Evolutionary conservation across 1,139 yeast species (phyloP).

Genomic region (Protomyces gravidus): DNA sequence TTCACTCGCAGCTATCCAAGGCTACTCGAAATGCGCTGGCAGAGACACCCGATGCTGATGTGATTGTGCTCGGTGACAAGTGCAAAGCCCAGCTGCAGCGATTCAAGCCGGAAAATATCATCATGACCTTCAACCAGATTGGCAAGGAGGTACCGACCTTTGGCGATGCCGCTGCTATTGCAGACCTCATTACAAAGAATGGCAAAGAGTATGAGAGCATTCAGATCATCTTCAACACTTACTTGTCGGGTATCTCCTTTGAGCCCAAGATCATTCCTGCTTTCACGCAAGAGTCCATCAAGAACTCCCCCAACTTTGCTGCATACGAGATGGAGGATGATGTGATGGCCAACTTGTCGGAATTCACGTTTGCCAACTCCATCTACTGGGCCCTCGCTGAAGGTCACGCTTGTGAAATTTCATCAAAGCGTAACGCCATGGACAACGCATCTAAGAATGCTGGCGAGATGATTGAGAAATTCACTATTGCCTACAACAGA

Average conservation of each 20-base stretch:
- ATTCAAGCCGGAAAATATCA: slow-evolving; percentile 65
- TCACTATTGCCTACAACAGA: slow-evolving; percentile 97
- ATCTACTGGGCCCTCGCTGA: slow-evolving; percentile 91
- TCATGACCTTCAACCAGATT: slow-evolving; percentile 77
- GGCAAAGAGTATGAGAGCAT: slow-evolving; percentile 61
- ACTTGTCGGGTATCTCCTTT: slow-evolving; percentile 80
- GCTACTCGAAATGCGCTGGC: slow-evolving; percentile 55
- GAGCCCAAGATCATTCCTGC: slow-evolving; percentile 73
- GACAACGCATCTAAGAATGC: slow-evolving; percentile 99
- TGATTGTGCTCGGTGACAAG: slow-evolving; percentile 92
- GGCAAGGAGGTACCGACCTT: slow-evolving; percentile 97
- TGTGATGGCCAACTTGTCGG: slow-evolving; percentile 53
- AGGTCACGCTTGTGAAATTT: slow-evolving; percentile 96
- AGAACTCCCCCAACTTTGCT: slow-evolving; percentile 78
- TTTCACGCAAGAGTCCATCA: slow-evolving; percentile 67
- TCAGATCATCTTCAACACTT: slow-evolving; percentile 82
- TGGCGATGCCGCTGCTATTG: slow-evolving; percentile 79
- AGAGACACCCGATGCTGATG: slow-evolving; percentile 64
- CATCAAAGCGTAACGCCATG: slow-evolving; percentile 99
- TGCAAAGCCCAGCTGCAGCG: slow-evolving; percentile 81
- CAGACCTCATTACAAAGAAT: slow-evolving; percentile 71
- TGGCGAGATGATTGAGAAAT: slow-evolving; percentile 94
- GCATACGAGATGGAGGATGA: slow-evolving; percentile 80
- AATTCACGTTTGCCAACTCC: slow-evolving; percentile 86
- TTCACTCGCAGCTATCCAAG: slow-evolving; percentile 91